These are phyloP conservation scores for Inga laurina DNA, from an alignment of 306 rosid species.

Conservation along the genomic window DNA sequence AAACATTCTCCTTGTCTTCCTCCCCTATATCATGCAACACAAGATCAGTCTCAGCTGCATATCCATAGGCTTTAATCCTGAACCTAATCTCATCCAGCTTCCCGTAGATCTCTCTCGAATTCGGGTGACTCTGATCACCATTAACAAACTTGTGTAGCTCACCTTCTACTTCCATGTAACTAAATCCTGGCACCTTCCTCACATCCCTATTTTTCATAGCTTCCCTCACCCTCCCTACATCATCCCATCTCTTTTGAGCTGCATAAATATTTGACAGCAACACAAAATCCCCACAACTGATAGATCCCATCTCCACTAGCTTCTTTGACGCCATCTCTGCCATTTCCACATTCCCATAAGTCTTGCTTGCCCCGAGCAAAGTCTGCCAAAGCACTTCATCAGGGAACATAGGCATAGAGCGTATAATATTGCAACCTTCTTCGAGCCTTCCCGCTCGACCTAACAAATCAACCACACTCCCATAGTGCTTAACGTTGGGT, in stretches of 20 bases:
- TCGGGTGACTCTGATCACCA: constrained; percentile 66
- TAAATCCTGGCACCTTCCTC: constrained; percentile 80
- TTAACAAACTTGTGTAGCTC: constrained; percentile 69
- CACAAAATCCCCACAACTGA: constrained; percentile 83
- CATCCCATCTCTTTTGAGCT: constrained; percentile 76
- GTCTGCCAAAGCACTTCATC: constrained; percentile 86
- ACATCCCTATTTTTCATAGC: constrained; percentile 75
- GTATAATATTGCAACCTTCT: constrained; percentile 68
- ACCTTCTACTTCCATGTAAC: constrained; percentile 72
- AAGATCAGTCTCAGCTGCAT: constrained; percentile 62
- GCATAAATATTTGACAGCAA: constrained; percentile 86
- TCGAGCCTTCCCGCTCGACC: constrained; percentile 84
- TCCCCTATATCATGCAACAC: constrained; percentile 95
- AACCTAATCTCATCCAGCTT: constrained; percentile 83
- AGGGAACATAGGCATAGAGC: constrained; percentile 63
- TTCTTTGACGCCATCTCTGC: constrained; percentile 72
- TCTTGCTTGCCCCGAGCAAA: constrained; percentile 92
- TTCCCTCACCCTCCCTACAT: constrained; percentile 76
- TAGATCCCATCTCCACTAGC: constrained; percentile 81
- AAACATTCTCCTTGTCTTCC: constrained; percentile 85
- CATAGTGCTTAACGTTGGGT: constrained; percentile 80
- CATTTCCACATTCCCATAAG: constrained; percentile 78
- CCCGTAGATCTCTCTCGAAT: constrained; percentile 64
- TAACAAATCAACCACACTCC: constrained; percentile 77
- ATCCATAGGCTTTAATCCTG: constrained; percentile 59